A percentile compares a stretch with the other conserved stretches of the same genome.
Evolutionary conservation across 1,284 basidiomycete species (phyloP).

Genomic region (Marasmius fiardii): DNA sequence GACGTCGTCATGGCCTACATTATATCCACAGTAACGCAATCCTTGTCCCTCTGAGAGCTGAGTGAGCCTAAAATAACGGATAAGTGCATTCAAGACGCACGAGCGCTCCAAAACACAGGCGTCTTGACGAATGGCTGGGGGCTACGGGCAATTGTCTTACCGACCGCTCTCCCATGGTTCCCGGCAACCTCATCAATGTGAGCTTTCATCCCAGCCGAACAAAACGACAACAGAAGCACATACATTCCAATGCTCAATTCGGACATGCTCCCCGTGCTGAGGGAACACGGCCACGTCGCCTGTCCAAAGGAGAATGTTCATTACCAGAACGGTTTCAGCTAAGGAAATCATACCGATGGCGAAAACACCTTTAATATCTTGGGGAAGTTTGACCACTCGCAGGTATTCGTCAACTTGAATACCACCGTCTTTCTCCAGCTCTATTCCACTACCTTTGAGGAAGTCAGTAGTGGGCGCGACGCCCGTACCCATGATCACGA

Average conservation of each 20-base stretch:
- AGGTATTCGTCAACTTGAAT: constrained; percentile 82
- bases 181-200: constrained; percentile 60
- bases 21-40: constrained; percentile 80
- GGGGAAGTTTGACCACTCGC: constrained; percentile 49
- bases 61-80: background rate
- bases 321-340: background rate
- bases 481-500: constrained; percentile 88
- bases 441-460: constrained; percentile 68
- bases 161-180: constrained; percentile 85
- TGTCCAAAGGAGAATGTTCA: constrained; percentile 19
- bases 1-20: constrained; percentile 67
- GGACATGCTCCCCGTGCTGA: constrained; percentile 50
- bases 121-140: constrained; percentile 73
- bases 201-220: constrained; percentile 17
- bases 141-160: constrained; percentile 67
- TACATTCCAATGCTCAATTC: constrained; percentile 94
- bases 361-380: constrained; percentile 61
- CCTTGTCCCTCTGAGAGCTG: constrained; percentile 68
- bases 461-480: constrained; percentile 85
- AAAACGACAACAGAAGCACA: constrained; percentile 20
- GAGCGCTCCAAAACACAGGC: constrained; percentile 88
- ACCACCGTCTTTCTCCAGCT: constrained; percentile 78
- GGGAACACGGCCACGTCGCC: constrained; percentile 87
- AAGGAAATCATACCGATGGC: constrained; percentile 63
- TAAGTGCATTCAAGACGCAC: constrained; percentile 37